phyloP scores from a whole-genome alignment of 2,329 filamentous ascomycete species.

The Pezicula carpinea region DNA sequence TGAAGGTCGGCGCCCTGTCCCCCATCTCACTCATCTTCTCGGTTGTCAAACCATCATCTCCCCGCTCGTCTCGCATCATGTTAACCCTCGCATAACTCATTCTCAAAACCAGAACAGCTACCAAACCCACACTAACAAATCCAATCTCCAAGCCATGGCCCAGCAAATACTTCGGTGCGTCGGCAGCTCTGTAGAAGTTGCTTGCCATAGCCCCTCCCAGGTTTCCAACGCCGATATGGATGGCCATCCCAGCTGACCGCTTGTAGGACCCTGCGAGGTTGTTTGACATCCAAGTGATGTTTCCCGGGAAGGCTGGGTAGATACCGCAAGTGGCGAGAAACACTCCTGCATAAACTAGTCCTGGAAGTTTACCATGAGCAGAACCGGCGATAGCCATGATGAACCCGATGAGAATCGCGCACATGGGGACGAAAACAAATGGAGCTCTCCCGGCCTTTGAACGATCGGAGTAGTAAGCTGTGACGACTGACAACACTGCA shows the following conservation, averaged over 20 bases:
- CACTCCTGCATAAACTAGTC: slow-evolving; percentile 40
- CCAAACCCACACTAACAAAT: slow-evolving; percentile 42
- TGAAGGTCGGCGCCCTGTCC: slow-evolving; percentile 46
- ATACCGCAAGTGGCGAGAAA: slow-evolving; percentile 41
- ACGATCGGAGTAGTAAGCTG: slow-evolving; percentile 51
- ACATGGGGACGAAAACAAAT: slow-evolving; percentile 50
- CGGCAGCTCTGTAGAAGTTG: slow-evolving; percentile 60
- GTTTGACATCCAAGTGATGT: slow-evolving; percentile 50
- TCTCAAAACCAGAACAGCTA: slow-evolving; percentile 39
- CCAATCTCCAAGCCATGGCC: slow-evolving; percentile 47
- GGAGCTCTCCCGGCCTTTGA: slow-evolving; percentile 41
- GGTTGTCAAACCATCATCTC: slow-evolving; percentile 32
- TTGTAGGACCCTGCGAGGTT: slow-evolving; percentile 53
- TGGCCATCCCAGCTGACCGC: slow-evolving; percentile 57
- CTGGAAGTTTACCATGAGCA: slow-evolving; percentile 28
- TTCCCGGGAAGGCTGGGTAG: slow-evolving; percentile 39
- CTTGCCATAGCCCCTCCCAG: slow-evolving; percentile 61
- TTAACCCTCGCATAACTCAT: slow-evolving; percentile 41
- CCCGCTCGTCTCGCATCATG: slow-evolving; percentile 39
- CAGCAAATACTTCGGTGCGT: slow-evolving; percentile 43
- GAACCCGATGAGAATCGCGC: slow-evolving; percentile 51
- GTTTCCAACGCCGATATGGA: slow-evolving; percentile 60
- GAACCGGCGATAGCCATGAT: slow-evolving; percentile 40
- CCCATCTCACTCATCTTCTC: slow-evolving; percentile 44
- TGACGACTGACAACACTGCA: slow-evolving; percentile 49